Conservation (phyloP, 805 yeast genomes). For the Wickerhamiella occidentalis region DNA sequence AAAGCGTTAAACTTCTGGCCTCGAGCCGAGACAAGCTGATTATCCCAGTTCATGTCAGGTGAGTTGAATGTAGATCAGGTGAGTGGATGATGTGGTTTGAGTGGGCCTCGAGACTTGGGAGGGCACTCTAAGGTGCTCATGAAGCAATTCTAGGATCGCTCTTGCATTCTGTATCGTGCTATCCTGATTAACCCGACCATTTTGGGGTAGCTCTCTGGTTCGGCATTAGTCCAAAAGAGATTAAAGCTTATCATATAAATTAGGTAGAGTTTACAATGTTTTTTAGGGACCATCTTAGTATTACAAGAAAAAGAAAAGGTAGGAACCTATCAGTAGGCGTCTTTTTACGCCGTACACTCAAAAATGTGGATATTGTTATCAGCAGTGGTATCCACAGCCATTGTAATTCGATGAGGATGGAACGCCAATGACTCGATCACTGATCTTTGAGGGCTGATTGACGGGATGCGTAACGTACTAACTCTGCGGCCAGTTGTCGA, state of each 20-base stretch:
- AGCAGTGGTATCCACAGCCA: conserved; percentile 54
- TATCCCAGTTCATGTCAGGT: conserved; percentile 4
- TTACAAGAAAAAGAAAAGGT: too few species aligned
- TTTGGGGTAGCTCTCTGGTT: too few species aligned
- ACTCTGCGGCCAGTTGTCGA: conserved; percentile 71
- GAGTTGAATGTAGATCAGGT: not conserved
- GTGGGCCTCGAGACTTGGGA: not conserved
- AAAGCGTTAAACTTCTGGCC: conserved; percentile 26
- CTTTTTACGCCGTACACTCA: conserved; percentile 10
- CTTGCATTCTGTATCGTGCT: too few species aligned
- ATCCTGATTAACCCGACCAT: too few species aligned
- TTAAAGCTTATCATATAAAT: too few species aligned
- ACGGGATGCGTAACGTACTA: conserved; percentile 37
- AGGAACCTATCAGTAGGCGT: too few species aligned
- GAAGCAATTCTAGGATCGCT: too few species aligned
- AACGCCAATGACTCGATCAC: conserved; percentile 51
- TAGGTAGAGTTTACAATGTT: not conserved
- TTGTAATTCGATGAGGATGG: conserved; percentile 91
- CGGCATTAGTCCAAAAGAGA: too few species aligned
- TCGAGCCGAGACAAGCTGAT: not conserved
- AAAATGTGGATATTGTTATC: conserved; percentile 14
- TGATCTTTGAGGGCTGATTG: conserved; percentile 28
- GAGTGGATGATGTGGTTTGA: too few species aligned
- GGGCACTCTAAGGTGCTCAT: too few species aligned
- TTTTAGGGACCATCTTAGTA: too few species aligned